Conservation (phyloP, 1,284 basidiomycete genomes). For the Melampsora americana region DNA sequence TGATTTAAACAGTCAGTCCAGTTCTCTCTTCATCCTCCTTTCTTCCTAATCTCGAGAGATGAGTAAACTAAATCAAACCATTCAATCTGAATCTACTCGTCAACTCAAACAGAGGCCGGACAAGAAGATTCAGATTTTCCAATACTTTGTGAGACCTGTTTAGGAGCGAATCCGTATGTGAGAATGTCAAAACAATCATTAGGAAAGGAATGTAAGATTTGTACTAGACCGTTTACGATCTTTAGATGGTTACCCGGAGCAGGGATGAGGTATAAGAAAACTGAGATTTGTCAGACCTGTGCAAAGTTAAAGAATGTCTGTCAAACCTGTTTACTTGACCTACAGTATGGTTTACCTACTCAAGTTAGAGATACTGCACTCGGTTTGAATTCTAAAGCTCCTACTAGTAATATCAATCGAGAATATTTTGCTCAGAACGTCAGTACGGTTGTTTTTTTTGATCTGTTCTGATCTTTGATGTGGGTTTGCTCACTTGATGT, state of each 20-base stretch:
- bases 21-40: not conserved
- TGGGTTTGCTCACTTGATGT: not conserved
- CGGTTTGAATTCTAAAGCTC: constrained; percentile 78
- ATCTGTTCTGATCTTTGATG: not conserved
- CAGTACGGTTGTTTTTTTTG: constrained; percentile 54
- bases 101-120: constrained; percentile 61
- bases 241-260: constrained; percentile 96
- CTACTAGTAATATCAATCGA: constrained; percentile 86
- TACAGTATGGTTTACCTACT: constrained; percentile 88
- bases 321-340: constrained; percentile 93
- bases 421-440: constrained; percentile 95
- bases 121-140: constrained; percentile 89
- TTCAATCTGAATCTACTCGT: not conserved
- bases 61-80: no score
- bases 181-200: constrained; percentile 87
- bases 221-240: constrained; percentile 78
- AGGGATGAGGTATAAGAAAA: constrained; percentile 92
- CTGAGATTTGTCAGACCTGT: constrained; percentile 96
- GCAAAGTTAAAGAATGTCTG: constrained; percentile 99
- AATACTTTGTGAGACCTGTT: constrained; percentile 63
- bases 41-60: not conserved
- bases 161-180: constrained; percentile 61
- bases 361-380: constrained; percentile 96
- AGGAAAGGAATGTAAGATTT: constrained; percentile 90
- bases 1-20: constrained; percentile 37